Base-by-base conservation (phyloP, 1,284 basidiomycete genomes). In the Sporisorium scitamineum region DNA sequence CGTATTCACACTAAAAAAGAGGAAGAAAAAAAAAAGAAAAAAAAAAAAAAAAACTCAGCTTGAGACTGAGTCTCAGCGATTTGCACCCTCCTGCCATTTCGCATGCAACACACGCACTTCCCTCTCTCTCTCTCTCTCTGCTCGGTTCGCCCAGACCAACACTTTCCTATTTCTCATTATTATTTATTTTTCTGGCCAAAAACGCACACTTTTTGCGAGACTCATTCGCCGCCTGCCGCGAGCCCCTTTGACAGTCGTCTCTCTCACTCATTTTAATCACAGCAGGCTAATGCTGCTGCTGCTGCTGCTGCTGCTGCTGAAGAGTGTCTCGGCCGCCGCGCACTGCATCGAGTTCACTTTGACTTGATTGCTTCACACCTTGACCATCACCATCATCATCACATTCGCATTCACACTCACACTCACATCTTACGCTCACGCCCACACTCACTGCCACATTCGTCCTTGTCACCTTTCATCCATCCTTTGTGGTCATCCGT, bases 201-300 rank as follows among this genome's bases (percentile, higher is more conserved):
- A 45, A 27, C 24, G n/a, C 53, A 55, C 54, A 55, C 29, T 27
- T 22, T 16, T 18, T 31, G 22, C 13, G 45, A 51, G 32, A 59
- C 57, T 52, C 14, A 24, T 24, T 26, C 22, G 10, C 14, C 20
- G 48, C 57, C 48, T 59, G 57, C 57, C 41, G 20, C 41, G n/a
- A 41, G 54, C 61, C 54, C 47, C 54, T 62, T 62, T 62, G 61
- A 51, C 44, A 24, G 26, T 44, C 27, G 18, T 29, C 45, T 48
- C 27, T 48, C 45, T 26, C 45, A 16, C 26, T 26, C n/a, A 47
- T 42, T 42, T 42, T 9, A 20, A 9, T 42, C 39, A 20, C 39
- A 42, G 39, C 39, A 42, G 39, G 6, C n/a, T 20, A 8, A 18
- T 42, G 39, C 39, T 42, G 39, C 37, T 39, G 37, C 37, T 39